Base-by-base conservation (phyloP, 768 basidiomycete species). In the Cubamyces lactineus region DNA sequence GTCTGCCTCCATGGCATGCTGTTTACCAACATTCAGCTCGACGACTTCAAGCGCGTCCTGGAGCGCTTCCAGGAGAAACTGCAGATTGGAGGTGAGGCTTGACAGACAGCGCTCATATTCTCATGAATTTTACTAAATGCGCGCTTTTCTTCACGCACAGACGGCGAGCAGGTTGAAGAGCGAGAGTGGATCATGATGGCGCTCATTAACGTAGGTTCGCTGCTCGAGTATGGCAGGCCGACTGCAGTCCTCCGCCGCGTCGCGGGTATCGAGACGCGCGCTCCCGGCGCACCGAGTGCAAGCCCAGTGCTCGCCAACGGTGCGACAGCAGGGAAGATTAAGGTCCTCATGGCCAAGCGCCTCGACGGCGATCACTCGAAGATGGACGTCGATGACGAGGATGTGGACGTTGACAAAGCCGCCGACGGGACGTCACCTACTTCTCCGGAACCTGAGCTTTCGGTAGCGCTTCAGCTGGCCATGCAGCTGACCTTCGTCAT, bases 171-270 rank as follows among this genome's bases (percentile, higher is more conserved):
- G 11, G 88, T 86, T 0, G 85, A 91, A 66, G 89, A 88, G 70
- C 86, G 88, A 28, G 93, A 96, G 59, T 99, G 97, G 97, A 88
- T 93, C 67, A 94, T 96, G 90, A 96, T 98, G 93, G 96, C 86
- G 0, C 78, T 90, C 48, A 80, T 93, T 67, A 96, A 96, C 72
- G 80, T 98, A 34, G 81, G 85, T 4, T 84, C 91, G 0, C 74
- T 97, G 9, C 78, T 98, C 69, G 95, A 98, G 74, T 98, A 96
- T 67, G 96, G 97, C 38, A 81, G 86, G 26, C 80, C 87, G 2
- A 82, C 80, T 5, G 87, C 93, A 2, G 76, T 92, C 5, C 75
- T 98, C 50, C 82, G 86, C 54, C 86, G 82, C 63, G 78, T 84
- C 3, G 83, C 88, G 15, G 85, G 81, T 26, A 73, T 82, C 51